Evolutionary conservation across 495 filamentous ascomycete genomes (phyloP).

Genomic region (Elasticomyces elasticus): DNA sequence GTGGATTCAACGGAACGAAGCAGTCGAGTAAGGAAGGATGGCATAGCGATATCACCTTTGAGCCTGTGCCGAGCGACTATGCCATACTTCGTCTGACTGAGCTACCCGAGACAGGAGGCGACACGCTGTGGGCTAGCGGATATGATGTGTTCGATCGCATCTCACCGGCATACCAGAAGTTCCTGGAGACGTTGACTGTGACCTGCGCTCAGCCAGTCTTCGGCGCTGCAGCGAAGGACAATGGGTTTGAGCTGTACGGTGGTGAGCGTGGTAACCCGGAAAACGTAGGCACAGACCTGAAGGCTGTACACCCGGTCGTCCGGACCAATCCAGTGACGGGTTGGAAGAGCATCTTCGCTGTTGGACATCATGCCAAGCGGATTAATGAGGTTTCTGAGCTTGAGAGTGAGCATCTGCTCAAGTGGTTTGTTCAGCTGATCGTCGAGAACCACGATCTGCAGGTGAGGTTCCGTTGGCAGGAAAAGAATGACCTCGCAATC

Average conservation of each 20-base stretch:
- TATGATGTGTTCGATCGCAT: slow-evolving; percentile 74
- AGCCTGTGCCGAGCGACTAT: slow-evolving; percentile 31
- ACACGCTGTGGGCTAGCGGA: slow-evolving; percentile 57
- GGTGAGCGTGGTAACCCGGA: slow-evolving; percentile 50
- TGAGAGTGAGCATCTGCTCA: slow-evolving; percentile 53
- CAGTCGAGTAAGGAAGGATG: slow-evolving; percentile 24
- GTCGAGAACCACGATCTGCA: slow-evolving; percentile 74
- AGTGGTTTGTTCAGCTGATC: slow-evolving; percentile 54
- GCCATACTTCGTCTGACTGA: slow-evolving; percentile 35
- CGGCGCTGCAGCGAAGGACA: slow-evolving; percentile 44
- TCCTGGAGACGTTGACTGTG: slow-evolving; percentile 59
- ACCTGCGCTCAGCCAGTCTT: slow-evolving; percentile 56
- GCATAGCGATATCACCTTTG: slow-evolving; percentile 33
- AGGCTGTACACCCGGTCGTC: slow-evolving; percentile 58
- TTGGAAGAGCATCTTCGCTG: slow-evolving; percentile 63
- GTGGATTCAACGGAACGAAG: slow-evolving; percentile 19
- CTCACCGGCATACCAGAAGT: slow-evolving; percentile 51
- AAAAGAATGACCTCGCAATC: slow-evolving; percentile 43
- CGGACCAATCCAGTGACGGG: slow-evolving; percentile 78
- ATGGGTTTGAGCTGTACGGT: slow-evolving; percentile 46
- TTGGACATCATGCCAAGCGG: slow-evolving; percentile 49
- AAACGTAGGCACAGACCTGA: slow-evolving; percentile 54
- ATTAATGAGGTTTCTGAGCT: slow-evolving; percentile 59
- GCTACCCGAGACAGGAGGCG: slow-evolving; percentile 63
- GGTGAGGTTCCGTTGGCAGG: slow-evolving; percentile 50